Evolutionary conservation across 1,139 yeast genomes (phyloP), one percentile per base, ranked within the genome.

Genomic region (Yamadazyma triangularis): DNA sequence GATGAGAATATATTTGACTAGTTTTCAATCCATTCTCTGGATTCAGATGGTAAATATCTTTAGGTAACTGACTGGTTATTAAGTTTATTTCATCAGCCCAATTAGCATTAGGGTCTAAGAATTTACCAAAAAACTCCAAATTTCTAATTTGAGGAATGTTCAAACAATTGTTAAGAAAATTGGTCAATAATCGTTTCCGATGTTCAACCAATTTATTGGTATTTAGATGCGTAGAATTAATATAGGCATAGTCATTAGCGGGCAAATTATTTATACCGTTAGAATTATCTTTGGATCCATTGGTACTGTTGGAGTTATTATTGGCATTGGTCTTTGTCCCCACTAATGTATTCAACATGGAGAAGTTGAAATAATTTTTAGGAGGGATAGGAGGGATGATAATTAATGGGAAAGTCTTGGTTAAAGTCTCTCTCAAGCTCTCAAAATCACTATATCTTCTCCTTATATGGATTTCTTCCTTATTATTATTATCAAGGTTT

Each of bases 351-450:
- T 63, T 64, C 31, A 67, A 50, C 27, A 60, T 46, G 6, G 57
- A 54, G 27, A 67, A 56, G 29, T 60, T 60, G 27, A 64, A 49
- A 41, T 66, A 68, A 38, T 91, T 95, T 56, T 91, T 91, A 41
- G 89, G 96, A 0, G 98, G 98, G 22, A 93, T 87, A 0, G 97
- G 96, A 2, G 98, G 98, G 4, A 91, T 75, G 4, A 91, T 70
- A 10, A 79, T 58, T 27, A 93, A 77, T 2, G 98, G 97, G 50
- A 85, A 88, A 22, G 86, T 61, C 49, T 78, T 78, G 5, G 79
- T 65, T 15, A 91, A 66, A 3, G 81, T 73, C 23, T 71, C 79
- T 34, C 96, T 63, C 25, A 91, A 68, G 34, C 85, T 76, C 47
- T 87, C 97, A 54, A 91, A 91, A 52, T 91, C 98, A 29, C 95